Conservation (phyloP, 1,139 yeast genomes). For the Scheffersomyces quercinus region DNA sequence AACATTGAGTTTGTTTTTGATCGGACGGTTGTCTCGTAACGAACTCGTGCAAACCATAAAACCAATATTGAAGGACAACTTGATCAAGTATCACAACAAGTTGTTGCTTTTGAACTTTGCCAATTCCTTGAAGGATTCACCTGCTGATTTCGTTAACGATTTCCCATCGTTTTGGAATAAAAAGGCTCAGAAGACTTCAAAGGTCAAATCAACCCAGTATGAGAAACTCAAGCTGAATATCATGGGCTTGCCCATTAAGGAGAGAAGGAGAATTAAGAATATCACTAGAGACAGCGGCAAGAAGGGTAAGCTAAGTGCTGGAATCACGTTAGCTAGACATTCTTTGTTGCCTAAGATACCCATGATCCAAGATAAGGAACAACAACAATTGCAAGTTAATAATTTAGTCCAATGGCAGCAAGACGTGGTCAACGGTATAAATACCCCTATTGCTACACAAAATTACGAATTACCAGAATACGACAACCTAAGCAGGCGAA, state of each 20-base stretch:
- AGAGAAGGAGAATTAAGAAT: constrained; percentile 78
- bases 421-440: constrained; percentile 87
- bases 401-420: constrained; percentile 86
- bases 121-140: constrained; percentile 75
- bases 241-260: constrained; percentile 82
- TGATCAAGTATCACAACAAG: constrained; percentile 70
- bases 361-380: constrained; percentile 60
- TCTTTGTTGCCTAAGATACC: constrained; percentile 88
- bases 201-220: constrained; percentile 61
- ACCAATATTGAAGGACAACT: constrained; percentile 52
- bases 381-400: constrained; percentile 50
- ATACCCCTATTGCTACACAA: constrained; percentile 79
- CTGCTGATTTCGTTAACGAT: constrained; percentile 42
- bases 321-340: constrained; percentile 80
- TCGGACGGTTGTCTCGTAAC: constrained; percentile 74
- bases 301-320: constrained; percentile 71
- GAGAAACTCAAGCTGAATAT: constrained; percentile 84
- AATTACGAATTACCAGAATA: constrained; percentile 81
- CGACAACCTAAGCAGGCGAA: constrained; percentile 65
- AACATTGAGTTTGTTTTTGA: constrained; percentile 69
- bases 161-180: constrained; percentile 62
- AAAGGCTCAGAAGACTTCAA: constrained; percentile 42
- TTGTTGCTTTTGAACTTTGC: constrained; percentile 79
- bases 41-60: constrained; percentile 65
- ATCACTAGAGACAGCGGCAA: constrained; percentile 84